These are phyloP conservation scores for Cucumis cinereus DNA, from an alignment of 306 rosid species.

Conservation along the genomic window DNA sequence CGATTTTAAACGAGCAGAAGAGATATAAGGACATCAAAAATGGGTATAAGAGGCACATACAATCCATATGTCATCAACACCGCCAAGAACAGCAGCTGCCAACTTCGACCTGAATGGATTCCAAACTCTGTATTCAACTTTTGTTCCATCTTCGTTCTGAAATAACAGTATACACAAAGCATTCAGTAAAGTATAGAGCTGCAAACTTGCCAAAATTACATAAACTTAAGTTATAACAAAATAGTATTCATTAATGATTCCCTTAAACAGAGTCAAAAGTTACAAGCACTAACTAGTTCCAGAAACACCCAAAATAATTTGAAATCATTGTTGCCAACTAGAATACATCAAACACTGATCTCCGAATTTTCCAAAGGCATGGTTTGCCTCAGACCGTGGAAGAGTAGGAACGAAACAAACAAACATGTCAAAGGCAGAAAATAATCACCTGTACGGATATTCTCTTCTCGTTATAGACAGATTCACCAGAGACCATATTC, in stretches of 20 bases:
- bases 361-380: background rate
- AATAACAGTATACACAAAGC: background rate
- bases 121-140: conserved; percentile 75
- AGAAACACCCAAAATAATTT: background rate
- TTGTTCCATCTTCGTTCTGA: conserved; percentile 70
- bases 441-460: conserved; percentile 51
- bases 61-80: conserved; percentile 74
- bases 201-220: background rate
- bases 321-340: background rate
- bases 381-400: background rate
- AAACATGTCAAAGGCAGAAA: background rate
- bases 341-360: background rate
- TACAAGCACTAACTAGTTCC: background rate
- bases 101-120: conserved; percentile 94
- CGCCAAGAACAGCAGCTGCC: conserved; percentile 84
- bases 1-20: background rate
- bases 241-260: background rate
- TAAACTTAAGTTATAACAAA: background rate
- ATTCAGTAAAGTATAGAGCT: background rate
- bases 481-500: conserved; percentile 78
- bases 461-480: conserved; percentile 87
- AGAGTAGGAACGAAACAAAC: no score
- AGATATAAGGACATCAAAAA: no score
- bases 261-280: background rate
- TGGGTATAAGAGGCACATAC: conserved; percentile 15